These are phyloP conservation scores for Haplosporangium sp. DNA, from an alignment of 371 early-diverging fungal genomes.

Conservation along the genomic window DNA sequence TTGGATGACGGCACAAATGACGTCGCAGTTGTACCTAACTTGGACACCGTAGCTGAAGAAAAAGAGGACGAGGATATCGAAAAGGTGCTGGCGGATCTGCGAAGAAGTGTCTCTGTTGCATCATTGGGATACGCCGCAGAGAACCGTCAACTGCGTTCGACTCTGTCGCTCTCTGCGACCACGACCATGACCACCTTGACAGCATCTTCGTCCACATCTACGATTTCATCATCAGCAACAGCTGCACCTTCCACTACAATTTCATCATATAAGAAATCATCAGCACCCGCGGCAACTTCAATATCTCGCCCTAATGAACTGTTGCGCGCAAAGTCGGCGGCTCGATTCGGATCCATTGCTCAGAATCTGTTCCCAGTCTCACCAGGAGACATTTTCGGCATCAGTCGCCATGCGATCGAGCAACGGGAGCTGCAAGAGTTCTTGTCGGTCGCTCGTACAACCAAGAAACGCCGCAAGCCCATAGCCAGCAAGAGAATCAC, in stretches of 20 bases:
- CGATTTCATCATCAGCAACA: neutral
- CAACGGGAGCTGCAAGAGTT: constrained; percentile 39
- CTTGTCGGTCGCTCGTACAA: constrained; percentile 24
- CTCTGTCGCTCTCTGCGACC: neutral
- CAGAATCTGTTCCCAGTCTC: constrained; percentile 40
- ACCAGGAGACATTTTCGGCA: constrained; percentile 47
- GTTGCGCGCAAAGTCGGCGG: constrained; percentile 14
- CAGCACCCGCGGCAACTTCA: neutral
- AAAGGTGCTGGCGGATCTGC: constrained; percentile 26
- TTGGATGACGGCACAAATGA: constrained; percentile 15
- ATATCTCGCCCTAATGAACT: neutral
- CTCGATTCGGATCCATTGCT: constrained; percentile 25
- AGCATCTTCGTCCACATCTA: neutral
- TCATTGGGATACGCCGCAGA: constrained; percentile 14
- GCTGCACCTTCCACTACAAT: neutral
- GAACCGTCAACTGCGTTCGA: neutral
- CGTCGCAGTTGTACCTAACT: neutral
- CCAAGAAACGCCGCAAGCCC: constrained; percentile 20
- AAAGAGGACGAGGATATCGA: constrained; percentile 35
- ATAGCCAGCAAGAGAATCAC: constrained; percentile 20
- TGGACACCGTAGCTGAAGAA: neutral
- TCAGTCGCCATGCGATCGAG: constrained; percentile 47
- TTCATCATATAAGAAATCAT: neutral
- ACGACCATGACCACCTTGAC: neutral
- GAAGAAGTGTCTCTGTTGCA: constrained; percentile 41